These are phyloP conservation scores for Calonectria montana DNA, from an alignment of 2,329 filamentous ascomycete species.

Conservation along the genomic window DNA sequence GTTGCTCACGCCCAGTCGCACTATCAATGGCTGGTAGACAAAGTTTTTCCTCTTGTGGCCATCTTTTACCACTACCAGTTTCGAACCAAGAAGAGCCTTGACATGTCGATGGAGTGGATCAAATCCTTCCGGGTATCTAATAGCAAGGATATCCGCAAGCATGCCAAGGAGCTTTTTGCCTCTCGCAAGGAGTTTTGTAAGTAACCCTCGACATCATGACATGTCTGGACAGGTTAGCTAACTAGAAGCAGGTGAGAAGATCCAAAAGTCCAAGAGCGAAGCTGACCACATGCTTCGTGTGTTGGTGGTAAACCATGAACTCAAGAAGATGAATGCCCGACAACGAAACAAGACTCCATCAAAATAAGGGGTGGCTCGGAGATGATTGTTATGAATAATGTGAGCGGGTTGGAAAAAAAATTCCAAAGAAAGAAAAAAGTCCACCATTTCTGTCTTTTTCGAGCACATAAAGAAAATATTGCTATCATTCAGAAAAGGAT, in stretches of 20 bases:
- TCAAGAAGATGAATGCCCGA: conserved; percentile 53
- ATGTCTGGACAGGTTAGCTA: conserved; percentile 19
- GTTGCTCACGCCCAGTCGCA: conserved; percentile 25
- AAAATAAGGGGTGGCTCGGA: conserved; percentile 41
- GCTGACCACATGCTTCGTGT: conserved; percentile 48
- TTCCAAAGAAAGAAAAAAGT: conserved; percentile 10
- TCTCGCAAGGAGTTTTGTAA: conserved; percentile 51
- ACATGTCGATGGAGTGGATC: conserved; percentile 53
- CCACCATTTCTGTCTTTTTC: conserved; percentile 34
- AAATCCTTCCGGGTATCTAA: conserved; percentile 42
- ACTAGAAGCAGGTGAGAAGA: conserved; percentile 43
- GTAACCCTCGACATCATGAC: conserved; percentile 12
- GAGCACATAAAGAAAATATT: conserved; percentile 4
- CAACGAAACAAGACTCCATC: conserved; percentile 42
- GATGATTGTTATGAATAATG: conserved; percentile 42
- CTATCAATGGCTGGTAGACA: conserved; percentile 46
- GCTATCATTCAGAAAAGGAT: conserved; percentile 13
- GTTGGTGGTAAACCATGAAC: conserved; percentile 52
- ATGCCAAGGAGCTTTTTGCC: conserved; percentile 47
- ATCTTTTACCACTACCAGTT: conserved; percentile 56
- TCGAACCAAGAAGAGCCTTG: conserved; percentile 54
- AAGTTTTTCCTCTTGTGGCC: conserved; percentile 52
- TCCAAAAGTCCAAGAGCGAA: conserved; percentile 47
- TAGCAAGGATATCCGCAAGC: conserved; percentile 43
- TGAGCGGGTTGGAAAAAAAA: not conserved